phyloP scores from a whole-genome alignment of 768 basidiomycete species.

The Lactarius hengduanensis region DNA sequence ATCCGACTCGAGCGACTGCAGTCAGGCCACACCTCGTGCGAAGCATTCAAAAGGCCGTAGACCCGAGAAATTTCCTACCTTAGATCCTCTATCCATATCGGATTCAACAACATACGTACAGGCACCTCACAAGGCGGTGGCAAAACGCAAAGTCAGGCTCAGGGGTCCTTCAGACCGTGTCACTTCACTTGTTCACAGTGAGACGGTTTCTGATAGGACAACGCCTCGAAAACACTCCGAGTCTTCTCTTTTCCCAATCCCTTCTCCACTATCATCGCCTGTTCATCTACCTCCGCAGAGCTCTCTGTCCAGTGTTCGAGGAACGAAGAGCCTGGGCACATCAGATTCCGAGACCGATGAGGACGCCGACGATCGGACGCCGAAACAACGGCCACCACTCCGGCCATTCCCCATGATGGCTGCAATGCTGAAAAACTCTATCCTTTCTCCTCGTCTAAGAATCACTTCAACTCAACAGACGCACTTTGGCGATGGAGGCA shows the following conservation, averaged over 20 bases:
- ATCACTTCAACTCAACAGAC: not conserved
- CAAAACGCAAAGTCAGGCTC: not conserved
- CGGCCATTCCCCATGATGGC: conserved; percentile 30
- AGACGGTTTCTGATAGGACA: not conserved
- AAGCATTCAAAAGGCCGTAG: conserved; percentile 3
- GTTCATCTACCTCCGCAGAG: conserved; percentile 1
- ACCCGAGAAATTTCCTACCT: conserved; percentile 10
- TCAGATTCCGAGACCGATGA: conserved; percentile 10
- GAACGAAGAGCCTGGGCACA: not conserved
- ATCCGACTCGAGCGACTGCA: conserved; percentile 10
- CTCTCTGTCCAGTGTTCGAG: conserved; percentile 5
- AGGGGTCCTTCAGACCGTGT: not conserved
- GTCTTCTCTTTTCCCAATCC: conserved; percentile 22
- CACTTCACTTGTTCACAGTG: conserved; percentile 1
- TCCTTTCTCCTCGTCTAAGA: not conserved
- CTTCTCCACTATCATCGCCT: conserved; percentile 28
- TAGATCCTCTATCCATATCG: conserved; percentile 17
- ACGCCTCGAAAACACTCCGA: conserved; percentile 12
- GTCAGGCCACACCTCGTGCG: conserved; percentile 19
- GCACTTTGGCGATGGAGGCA: not conserved
- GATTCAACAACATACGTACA: not conserved
- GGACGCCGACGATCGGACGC: conserved; percentile 10
- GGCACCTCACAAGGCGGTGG: not conserved
- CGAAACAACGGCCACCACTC: conserved; percentile 9
- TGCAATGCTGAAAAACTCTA: not conserved